phyloP scores from a whole-genome alignment of 495 filamentous ascomycete species.

The Symbiotaphrina buchneri region DNA sequence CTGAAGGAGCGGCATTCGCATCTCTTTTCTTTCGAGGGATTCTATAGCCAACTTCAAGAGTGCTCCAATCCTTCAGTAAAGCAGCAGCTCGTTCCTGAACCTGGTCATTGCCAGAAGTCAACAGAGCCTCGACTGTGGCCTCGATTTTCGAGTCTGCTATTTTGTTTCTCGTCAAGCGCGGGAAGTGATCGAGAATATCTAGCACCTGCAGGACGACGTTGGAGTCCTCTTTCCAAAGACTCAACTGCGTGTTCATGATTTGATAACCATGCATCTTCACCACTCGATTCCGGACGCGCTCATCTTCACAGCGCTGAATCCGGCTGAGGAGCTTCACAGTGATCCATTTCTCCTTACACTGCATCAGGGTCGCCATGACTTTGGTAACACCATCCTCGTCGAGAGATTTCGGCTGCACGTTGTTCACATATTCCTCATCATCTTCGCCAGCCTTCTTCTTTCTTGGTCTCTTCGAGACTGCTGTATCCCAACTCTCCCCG shows the following conservation, averaged over 20 bases:
- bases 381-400: slow-evolving; percentile 81
- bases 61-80: slow-evolving; percentile 70
- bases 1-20: slow-evolving; percentile 20
- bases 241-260: slow-evolving; percentile 69
- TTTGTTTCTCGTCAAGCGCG: slow-evolving; percentile 87
- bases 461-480: slow-evolving; percentile 66
- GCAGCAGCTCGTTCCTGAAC: slow-evolving; percentile 47
- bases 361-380: slow-evolving; percentile 96
- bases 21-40: slow-evolving; percentile 67
- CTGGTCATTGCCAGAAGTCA: slow-evolving; percentile 42
- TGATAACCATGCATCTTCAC: slow-evolving; percentile 94
- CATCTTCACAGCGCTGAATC: slow-evolving; percentile 76
- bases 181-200: slow-evolving; percentile 72
- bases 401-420: slow-evolving; percentile 59
- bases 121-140: slow-evolving; percentile 49
- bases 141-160: slow-evolving; percentile 95
- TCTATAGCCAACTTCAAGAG: slow-evolving; percentile 76
- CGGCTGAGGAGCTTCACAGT: slow-evolving; percentile 81
- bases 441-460: slow-evolving; percentile 90
- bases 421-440: slow-evolving; percentile 93
- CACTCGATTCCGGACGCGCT: slow-evolving; percentile 68
- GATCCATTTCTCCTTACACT: slow-evolving; percentile 99
- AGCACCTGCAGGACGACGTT: slow-evolving; percentile 79
- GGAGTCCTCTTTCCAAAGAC: slow-evolving; percentile 65
- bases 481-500: slow-evolving; percentile 74